Evolutionary conservation across 208 protist genomes (phyloP), one percentile per base, ranked within the genome.

Genomic region (Wallacemonas sp.): DNA sequence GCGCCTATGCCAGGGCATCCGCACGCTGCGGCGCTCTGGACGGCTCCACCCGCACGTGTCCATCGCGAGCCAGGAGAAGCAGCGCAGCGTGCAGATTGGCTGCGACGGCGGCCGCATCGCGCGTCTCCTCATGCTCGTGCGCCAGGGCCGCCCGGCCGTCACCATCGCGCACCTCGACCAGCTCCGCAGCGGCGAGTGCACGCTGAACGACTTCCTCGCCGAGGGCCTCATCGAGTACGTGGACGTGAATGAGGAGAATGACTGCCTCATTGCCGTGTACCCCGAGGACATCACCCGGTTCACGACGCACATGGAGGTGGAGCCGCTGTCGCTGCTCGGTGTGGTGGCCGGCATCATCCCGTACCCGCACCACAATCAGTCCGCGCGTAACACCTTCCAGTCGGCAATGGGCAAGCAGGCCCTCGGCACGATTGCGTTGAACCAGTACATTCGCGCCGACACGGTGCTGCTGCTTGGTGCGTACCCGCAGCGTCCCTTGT

Each of bases 321-420:
- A 98, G 67, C 92, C 92, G 55, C 76, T 96, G 23, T 95, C 90
- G 26, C 68, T 98, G 46, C 74, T 97, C 11, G 94, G 94, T 8
- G 89, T 97, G 20, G 87, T 95, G 29, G 98, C 97, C 3, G 96
- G 96, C 46, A 89, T 99, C 49, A 99, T 99, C 77, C 99, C 99
- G 1, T 99, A 98, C 83, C 99, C 99, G 7, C 98, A 99, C 87
- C 99, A 99, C 84, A 99, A 99, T 81, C 99, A 99, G 81, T 99
- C 98, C 1, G 99, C 99, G 18, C 89, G 99, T 36, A 99, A 99
- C 81, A 99, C 99, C 2, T 99, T 99, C 76, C 99, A 99, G 90
- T 99, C 98, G 61, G 98, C 99, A 52, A 99, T 99, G 99, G 99
- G 99, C 64, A 99, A 99, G 75, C 99, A 99, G 79, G 98, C 98